Base-by-base conservation (phyloP, 306 rosid species). In the Citrullus mucosospermus region DNA sequence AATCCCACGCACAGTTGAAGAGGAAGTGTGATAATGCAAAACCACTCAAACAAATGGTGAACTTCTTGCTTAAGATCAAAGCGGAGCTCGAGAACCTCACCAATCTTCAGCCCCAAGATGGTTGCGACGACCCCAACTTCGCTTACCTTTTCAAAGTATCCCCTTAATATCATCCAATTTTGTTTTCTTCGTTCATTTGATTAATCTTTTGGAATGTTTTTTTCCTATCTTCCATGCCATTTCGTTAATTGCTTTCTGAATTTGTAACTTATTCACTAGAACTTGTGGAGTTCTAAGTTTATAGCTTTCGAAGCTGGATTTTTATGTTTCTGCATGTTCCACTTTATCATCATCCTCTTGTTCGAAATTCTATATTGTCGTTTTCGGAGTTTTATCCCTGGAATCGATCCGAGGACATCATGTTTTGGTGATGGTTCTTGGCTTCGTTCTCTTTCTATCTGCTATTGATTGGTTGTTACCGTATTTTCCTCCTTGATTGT, bases 1-100 rank as follows among this genome's bases (percentile, higher is more conserved):
- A 28, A 44, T 6, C 34, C 16, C 50, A 77, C 38, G 14, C 20
- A 12, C 22, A 18, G 39, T n/a, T 3, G 65, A 60, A 28, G 41
- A 0, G 71, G 39, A 77, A 63, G 7, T 46, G 39, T 60, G 83
- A 80, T 81, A 70, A 61, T 30, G 74, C 56, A 80, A 80, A 13
- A n/a, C 38, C 48, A 13, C 62, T 20, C 2, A 48, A 70, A 63
- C 14, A 76, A 66, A 95, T 95, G 98, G 98, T 92, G 96, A 88
- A 89, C 76, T 89, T 60, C 79, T 44, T 83, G 87, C 86, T 95
- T 44, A 85, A 70, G 95, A 91, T 95, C 82, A 78, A 79, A 14
- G 96, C 89, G 2, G 96, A 89, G 4, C 96, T 95, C 59, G 97
- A 95, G 73, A 91, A 95, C 63, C 96, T 95, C 46, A 91, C 96